These are phyloP conservation scores for Fraxinus xanthoxyloides DNA, from an alignment of 305 asterid genomes.

Conservation along the genomic window DNA sequence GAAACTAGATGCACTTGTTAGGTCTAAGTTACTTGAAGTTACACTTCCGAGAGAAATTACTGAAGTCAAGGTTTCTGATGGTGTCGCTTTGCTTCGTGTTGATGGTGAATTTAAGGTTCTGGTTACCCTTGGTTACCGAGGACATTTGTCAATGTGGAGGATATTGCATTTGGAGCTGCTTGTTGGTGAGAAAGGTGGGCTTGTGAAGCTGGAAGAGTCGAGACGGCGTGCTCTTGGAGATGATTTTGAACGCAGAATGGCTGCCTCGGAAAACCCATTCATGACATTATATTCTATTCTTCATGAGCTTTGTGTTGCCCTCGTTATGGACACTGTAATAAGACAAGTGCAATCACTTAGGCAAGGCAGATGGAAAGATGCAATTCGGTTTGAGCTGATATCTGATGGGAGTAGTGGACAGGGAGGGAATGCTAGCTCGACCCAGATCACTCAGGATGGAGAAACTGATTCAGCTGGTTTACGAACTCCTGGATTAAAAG, in stretches of 20 bases:
- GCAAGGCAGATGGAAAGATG: conserved; percentile 96
- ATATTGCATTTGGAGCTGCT: conserved; percentile 95
- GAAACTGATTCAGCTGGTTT: conserved; percentile 74
- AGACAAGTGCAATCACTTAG: conserved; percentile 91
- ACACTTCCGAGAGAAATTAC: conserved; percentile 81
- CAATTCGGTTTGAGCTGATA: conserved; percentile 94
- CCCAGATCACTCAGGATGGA: conserved; percentile 68
- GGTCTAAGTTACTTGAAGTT: conserved; percentile 83
- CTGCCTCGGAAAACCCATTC: conserved; percentile 86
- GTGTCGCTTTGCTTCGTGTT: conserved; percentile 83
- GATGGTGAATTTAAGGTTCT: conserved; percentile 96
- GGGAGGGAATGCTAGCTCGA: conserved; percentile 49
- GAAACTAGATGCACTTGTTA: conserved; percentile 83
- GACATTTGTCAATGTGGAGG: conserved; percentile 96
- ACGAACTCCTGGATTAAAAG: conserved; percentile 91
- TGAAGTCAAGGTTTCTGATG: conserved; percentile 74
- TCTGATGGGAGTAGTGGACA: conserved; percentile 79
- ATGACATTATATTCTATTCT: conserved; percentile 68
- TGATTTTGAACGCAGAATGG: conserved; percentile 98
- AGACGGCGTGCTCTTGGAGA: conserved; percentile 96
- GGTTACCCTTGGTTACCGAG: conserved; percentile 96
- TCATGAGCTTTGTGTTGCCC: conserved; percentile 94
- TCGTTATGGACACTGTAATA: conserved; percentile 93
- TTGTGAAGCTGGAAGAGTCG: conserved; percentile 78
- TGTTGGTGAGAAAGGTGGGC: conserved; percentile 88